Percentiles rank a stretch among this genome's conserved stretches.
These are phyloP conservation scores for Symmetrospora coprosmae DNA, from an alignment of 768 basidiomycete species.

Conservation along the genomic window DNA sequence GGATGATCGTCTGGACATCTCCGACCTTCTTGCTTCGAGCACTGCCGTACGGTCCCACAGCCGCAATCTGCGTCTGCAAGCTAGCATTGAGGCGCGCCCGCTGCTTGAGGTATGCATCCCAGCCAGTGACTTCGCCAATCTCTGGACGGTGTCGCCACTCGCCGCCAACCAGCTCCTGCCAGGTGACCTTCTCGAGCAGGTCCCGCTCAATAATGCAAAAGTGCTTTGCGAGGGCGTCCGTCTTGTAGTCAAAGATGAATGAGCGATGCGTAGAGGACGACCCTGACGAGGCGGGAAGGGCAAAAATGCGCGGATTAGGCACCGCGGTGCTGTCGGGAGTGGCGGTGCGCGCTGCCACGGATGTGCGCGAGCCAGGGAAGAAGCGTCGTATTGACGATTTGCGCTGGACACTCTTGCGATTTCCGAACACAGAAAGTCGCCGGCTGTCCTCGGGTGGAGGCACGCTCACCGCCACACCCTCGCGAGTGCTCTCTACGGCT, in stretches of 20 bases:
- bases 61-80: not conserved
- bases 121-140: conserved; percentile 56
- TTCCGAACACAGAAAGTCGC: no score
- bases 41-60: not conserved
- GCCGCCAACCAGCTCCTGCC: conserved; percentile 48
- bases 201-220: conserved; percentile 81
- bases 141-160: conserved; percentile 19
- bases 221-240: conserved; percentile 55
- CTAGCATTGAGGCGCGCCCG: conserved; percentile 40
- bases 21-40: not conserved
- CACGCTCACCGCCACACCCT: no score
- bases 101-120: conserved; percentile 67
- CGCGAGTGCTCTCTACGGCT: no score
- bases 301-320: no score
- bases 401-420: not conserved
- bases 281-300: no score
- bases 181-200: conserved; percentile 65
- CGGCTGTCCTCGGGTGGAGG: not conserved
- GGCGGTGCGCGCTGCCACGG: no score
- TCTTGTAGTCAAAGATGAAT: conserved; percentile 53
- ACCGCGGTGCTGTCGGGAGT: no score
- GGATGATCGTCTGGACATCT: conserved; percentile 44
- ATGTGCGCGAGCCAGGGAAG: not conserved
- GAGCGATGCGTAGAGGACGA: conserved; percentile 55
- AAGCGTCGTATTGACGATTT: conserved; percentile 15